phyloP scores from a whole-genome alignment of 2,329 filamentous ascomycete genomes.

The Fusarium redolens region DNA sequence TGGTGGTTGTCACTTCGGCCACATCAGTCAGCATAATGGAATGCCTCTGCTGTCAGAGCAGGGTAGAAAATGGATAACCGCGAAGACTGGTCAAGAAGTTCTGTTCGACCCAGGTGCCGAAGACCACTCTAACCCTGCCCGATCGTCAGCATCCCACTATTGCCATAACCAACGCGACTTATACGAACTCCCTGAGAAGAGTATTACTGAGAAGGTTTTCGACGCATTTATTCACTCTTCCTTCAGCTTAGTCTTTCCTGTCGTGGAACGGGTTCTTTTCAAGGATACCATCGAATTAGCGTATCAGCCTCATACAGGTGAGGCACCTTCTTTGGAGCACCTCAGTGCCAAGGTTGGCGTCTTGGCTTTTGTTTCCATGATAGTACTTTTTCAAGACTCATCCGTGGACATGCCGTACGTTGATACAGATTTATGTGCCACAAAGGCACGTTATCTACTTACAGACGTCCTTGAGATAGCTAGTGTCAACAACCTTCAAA shows the following conservation, averaged over 20 bases:
- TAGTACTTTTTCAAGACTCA: conserved; percentile 37
- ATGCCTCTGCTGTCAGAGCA: conserved; percentile 36
- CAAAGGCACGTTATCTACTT: conserved; percentile 56
- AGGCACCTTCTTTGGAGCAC: conserved; percentile 41
- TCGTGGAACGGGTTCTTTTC: conserved; percentile 61
- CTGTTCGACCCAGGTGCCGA: background rate
- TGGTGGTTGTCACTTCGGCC: conserved; percentile 37
- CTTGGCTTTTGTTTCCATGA: conserved; percentile 59
- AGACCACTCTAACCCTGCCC: background rate
- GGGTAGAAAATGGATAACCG: conserved; percentile 35
- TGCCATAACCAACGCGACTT: conserved; percentile 3
- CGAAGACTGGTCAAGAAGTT: conserved; percentile 34
- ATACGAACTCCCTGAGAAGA: conserved; percentile 38
- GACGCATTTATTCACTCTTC: conserved; percentile 45
- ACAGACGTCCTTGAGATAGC: conserved; percentile 56
- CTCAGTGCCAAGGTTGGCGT: conserved; percentile 59
- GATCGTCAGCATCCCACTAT: background rate
- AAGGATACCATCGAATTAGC: conserved; percentile 57
- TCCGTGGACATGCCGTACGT: conserved; percentile 37
- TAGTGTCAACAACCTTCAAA: conserved; percentile 58
- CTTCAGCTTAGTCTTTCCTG: conserved; percentile 59
- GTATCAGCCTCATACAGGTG: conserved; percentile 50
- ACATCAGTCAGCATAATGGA: conserved; percentile 42
- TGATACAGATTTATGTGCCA: conserved; percentile 55
- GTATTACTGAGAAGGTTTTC: conserved; percentile 43